Evolutionary conservation across 192 early-diverging fungal genomes (phyloP).

Genomic region (Spizellomyces punctatus): DNA sequence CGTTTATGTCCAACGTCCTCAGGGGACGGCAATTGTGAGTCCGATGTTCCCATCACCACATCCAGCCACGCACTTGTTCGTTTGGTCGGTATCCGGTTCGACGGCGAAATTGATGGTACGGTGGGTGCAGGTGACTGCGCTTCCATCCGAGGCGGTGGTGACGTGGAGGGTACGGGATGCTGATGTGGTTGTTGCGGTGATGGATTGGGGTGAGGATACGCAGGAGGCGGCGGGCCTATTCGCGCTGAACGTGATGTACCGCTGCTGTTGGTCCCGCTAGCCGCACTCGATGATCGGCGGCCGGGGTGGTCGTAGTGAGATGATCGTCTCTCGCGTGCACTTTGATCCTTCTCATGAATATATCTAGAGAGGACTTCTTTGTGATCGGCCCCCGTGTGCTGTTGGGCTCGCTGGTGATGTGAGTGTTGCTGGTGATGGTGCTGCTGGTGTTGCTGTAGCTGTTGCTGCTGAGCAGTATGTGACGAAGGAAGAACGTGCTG

Average conservation of each 20-base stretch:
- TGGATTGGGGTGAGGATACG: neutral
- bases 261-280: no score
- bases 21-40: no score
- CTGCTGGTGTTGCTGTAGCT: slow-evolving; percentile 14
- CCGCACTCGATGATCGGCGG: no score
- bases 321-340: neutral
- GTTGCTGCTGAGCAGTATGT: slow-evolving; percentile 5
- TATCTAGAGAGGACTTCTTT: slow-evolving; percentile 1
- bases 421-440: slow-evolving; percentile 18
- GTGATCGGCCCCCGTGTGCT: slow-evolving; percentile 3
- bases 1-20: no score
- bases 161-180: neutral
- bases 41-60: slow-evolving; percentile 11
- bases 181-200: neutral
- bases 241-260: no score
- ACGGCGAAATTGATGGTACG: neutral
- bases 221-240: neutral
- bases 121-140: neutral
- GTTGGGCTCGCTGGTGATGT: slow-evolving; percentile 28
- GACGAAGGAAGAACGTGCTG: slow-evolving; percentile 13
- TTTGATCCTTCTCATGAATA: neutral
- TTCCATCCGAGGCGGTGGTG: no score
- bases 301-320: neutral
- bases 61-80: slow-evolving; percentile 26
- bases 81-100: slow-evolving; percentile 11